Evolutionary conservation across 164 flowering plant genomes (phyloP).

Genomic region (Aristolochia contorta): DNA sequence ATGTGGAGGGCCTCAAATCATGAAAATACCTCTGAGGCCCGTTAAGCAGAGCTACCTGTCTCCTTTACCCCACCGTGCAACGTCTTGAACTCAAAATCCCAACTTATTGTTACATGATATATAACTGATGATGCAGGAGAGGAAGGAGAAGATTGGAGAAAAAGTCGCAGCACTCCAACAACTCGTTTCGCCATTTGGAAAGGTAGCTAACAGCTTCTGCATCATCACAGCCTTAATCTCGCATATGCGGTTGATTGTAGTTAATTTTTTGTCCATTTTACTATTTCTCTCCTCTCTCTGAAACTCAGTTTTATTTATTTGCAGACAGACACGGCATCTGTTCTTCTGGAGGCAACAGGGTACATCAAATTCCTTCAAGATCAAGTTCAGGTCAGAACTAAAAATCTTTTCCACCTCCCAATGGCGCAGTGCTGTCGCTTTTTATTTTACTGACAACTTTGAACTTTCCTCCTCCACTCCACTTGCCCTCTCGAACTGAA

Average conservation of each 20-base stretch:
- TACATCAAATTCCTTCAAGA: conserved; percentile 85
- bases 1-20: too few relatives aligned
- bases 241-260: too few relatives aligned
- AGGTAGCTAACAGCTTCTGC: conserved; percentile 30
- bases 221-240: background rate
- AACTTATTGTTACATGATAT: too few relatives aligned
- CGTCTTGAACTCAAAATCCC: background rate
- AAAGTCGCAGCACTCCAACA: conserved; percentile 63
- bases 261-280: background rate
- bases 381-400: conserved; percentile 61
- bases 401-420: background rate
- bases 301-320: background rate
- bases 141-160: conserved; percentile 77
- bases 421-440: too few relatives aligned
- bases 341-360: conserved; percentile 74
- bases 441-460: too few relatives aligned
- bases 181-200: conserved; percentile 91
- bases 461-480: too few relatives aligned
- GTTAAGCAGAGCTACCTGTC: background rate
- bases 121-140: conserved; percentile 31
- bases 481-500: background rate
- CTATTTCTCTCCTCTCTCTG: background rate
- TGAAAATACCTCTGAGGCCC: too few relatives aligned
- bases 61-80: too few relatives aligned
- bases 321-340: conserved; percentile 95